phyloP scores from a whole-genome alignment of 305 asterid species.

The Fraxinus angustifolia region DNA sequence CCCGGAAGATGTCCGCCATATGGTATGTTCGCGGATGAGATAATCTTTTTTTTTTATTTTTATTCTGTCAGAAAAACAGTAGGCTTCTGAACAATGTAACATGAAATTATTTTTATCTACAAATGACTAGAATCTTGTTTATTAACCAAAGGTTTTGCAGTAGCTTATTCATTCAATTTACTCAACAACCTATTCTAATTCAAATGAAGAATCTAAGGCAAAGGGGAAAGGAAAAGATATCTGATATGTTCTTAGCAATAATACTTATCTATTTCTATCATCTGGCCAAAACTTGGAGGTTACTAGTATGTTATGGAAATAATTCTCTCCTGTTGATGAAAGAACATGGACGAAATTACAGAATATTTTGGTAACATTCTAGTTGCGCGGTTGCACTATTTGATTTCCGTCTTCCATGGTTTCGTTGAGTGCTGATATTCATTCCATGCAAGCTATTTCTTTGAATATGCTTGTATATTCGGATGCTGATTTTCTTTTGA shows the following conservation, averaged over 20 bases:
- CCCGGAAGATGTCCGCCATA: conserved; percentile 85
- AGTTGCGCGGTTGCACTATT: not conserved
- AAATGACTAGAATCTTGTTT: conserved; percentile 10
- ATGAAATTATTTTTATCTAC: conserved; percentile 16
- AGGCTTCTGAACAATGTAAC: conserved; percentile 2
- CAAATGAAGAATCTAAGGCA: conserved; percentile 2
- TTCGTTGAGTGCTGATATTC: not conserved
- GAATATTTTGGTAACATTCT: not conserved
- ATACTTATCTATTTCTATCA: not conserved
- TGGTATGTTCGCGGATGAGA: conserved; percentile 56
- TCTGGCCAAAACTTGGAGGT: conserved; percentile 11
- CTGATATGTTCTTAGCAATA: not conserved
- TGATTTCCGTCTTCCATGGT: not conserved
- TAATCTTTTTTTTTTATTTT: not conserved
- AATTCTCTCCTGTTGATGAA: conserved; percentile 1
- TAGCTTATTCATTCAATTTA: conserved; percentile 8
- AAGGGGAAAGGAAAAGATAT: not conserved
- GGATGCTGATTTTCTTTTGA: not conserved
- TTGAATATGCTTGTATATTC: not conserved
- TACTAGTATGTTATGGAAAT: not conserved
- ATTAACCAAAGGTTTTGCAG: not conserved
- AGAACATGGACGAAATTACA: not conserved
- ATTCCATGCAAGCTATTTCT: not conserved
- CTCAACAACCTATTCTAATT: not conserved
- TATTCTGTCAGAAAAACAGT: not conserved